Evolutionary conservation across 106 monocot genomes (phyloP).

Genomic region (Narthecium ossifragum): DNA sequence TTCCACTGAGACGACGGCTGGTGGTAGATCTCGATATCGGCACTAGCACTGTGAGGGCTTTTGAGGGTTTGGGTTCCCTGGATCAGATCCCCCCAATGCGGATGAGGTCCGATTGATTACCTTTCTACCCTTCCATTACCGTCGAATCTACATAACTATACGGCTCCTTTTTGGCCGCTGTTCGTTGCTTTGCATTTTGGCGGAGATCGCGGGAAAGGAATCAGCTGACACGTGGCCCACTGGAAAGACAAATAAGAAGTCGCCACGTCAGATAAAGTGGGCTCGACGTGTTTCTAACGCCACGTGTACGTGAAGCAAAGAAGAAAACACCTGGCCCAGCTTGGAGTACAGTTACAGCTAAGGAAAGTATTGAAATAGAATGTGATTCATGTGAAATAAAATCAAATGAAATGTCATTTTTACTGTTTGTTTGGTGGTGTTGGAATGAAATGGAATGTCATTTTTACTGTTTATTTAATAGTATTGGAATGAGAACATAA

Average conservation of each 20-base stretch:
- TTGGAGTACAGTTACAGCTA: neutral
- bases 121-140: neutral
- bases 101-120: neutral
- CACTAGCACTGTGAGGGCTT: neutral
- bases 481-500: too few species aligned
- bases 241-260: too few species aligned
- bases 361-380: neutral
- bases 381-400: neutral
- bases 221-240: neutral
- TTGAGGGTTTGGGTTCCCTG: neutral
- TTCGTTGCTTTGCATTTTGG: neutral
- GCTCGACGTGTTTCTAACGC: too few species aligned
- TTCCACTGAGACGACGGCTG: neutral
- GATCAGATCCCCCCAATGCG: constrained; percentile 1
- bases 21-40: neutral
- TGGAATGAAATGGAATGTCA: too few species aligned
- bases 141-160: neutral
- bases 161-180: too few species aligned
- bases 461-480: too few species aligned
- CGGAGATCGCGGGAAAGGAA: neutral
- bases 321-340: neutral
- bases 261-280: too few species aligned
- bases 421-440: too few species aligned
- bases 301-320: too few species aligned
- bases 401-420: neutral